phyloP scores from a whole-genome alignment of 2,329 filamentous ascomycete genomes.

The Whalleya microplaca region DNA sequence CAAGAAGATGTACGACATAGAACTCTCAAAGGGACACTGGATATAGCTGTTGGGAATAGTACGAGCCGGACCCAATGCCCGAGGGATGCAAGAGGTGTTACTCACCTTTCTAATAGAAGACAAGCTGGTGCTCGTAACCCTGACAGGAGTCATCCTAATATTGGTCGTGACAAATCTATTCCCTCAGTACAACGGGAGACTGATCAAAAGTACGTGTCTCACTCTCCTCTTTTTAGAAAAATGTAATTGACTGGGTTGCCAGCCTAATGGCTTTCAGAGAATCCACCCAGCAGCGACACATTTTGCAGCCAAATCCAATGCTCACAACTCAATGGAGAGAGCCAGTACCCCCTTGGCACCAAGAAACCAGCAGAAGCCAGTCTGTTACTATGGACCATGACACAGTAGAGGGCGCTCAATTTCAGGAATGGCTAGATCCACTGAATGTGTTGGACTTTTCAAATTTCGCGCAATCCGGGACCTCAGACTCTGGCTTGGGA shows the following conservation, averaged over 20 bases:
- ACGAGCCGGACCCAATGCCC: not conserved
- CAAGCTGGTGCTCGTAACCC: too few species aligned
- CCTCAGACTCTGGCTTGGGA: slow-evolving; percentile 14
- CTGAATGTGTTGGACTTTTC: slow-evolving; percentile 25
- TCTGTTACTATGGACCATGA: not conserved
- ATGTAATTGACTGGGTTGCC: not conserved
- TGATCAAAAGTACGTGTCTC: not conserved
- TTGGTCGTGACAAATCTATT: not conserved
- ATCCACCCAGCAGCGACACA: not conserved
- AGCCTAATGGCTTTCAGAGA: not conserved
- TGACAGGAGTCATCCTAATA: not conserved
- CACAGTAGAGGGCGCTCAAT: not conserved
- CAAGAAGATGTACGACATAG: not conserved
- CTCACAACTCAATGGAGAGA: not conserved
- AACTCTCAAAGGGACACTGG: not conserved
- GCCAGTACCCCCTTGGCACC: not conserved
- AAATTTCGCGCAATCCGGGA: slow-evolving; percentile 24
- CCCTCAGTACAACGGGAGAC: not conserved
- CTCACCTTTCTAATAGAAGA: not conserved
- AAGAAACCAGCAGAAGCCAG: not conserved
- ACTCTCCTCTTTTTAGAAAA: not conserved
- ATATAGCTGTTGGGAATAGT: not conserved
- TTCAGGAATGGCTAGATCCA: slow-evolving; percentile 20
- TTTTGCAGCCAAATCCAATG: not conserved
- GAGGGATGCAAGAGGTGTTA: not conserved